These are phyloP conservation scores for Candida maesae DNA, from an alignment of 805 yeast genomes.

Conservation along the genomic window DNA sequence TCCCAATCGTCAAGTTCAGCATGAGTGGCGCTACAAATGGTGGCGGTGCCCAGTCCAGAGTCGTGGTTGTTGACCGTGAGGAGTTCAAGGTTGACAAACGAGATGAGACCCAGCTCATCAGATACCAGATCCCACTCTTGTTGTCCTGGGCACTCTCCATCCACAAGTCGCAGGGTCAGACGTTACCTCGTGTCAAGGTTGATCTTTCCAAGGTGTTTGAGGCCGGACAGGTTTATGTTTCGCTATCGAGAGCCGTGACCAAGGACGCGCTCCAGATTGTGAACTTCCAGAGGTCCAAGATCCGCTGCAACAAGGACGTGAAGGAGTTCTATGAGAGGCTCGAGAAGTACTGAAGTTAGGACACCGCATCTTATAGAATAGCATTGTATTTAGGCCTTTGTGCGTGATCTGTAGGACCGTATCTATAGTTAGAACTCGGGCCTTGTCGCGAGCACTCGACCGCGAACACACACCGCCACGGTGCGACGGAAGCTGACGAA, in stretches of 20 bases:
- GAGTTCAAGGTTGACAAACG: slow-evolving; percentile 29
- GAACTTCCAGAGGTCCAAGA: slow-evolving; percentile 57
- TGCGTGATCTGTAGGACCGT: no score
- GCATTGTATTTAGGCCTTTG: no score
- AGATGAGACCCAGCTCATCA: slow-evolving; percentile 28
- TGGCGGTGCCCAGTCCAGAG: slow-evolving; percentile 28
- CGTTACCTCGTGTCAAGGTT: slow-evolving; percentile 65
- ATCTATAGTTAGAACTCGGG: no score
- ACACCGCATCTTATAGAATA: neutral
- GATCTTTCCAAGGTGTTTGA: slow-evolving; percentile 67
- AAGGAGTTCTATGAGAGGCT: slow-evolving; percentile 54
- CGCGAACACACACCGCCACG: no score
- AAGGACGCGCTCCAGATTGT: slow-evolving; percentile 60
- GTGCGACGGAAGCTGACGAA: no score
- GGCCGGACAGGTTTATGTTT: slow-evolving; percentile 82
- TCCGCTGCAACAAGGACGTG: slow-evolving; percentile 59
- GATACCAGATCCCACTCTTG: slow-evolving; percentile 65
- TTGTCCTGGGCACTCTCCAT: slow-evolving; percentile 83
- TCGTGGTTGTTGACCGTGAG: slow-evolving; percentile 6
- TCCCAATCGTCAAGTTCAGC: slow-evolving; percentile 50
- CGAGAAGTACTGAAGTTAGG: slow-evolving; percentile 14
- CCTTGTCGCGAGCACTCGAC: neutral
- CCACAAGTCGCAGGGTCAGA: slow-evolving; percentile 85
- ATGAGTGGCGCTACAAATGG: no score
- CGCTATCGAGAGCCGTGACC: slow-evolving; percentile 72